Evolutionary conservation across 768 basidiomycete species (phyloP).

Genomic region (Suillus tomentosus): DNA sequence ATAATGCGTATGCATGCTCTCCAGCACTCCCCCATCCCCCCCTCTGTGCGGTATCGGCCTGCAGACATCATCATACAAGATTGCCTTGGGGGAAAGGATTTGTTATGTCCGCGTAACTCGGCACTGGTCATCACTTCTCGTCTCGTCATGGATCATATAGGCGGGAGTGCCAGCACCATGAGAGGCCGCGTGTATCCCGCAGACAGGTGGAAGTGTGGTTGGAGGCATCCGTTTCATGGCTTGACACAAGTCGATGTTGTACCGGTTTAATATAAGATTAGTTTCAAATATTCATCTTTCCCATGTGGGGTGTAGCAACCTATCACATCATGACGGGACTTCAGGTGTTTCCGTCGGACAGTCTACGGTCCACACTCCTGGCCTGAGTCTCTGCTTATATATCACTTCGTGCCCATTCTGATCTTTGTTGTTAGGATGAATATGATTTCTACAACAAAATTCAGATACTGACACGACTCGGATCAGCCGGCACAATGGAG

Average conservation of each 20-base stretch:
- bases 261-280: neutral
- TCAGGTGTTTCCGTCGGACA: no score
- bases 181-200: slow-evolving; percentile 29
- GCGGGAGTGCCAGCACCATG: slow-evolving; percentile 39
- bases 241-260: slow-evolving; percentile 38
- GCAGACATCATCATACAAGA: slow-evolving; percentile 45
- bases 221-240: slow-evolving; percentile 48
- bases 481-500: no score
- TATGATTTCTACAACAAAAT: no score
- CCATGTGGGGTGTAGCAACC: no score
- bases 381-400: no score
- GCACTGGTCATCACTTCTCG: slow-evolving; percentile 43
- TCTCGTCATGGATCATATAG: slow-evolving; percentile 45
- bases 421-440: no score
- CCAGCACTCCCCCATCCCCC: slow-evolving; percentile 27
- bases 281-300: no score
- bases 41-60: slow-evolving; percentile 32
- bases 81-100: slow-evolving; percentile 41
- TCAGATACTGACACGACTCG: no score
- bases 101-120: slow-evolving; percentile 34
- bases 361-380: no score
- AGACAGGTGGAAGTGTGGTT: slow-evolving; percentile 46
- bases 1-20: slow-evolving; percentile 36
- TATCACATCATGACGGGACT: no score
- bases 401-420: no score